Percentiles rank a stretch among this genome's conserved stretches.
Conservation (phyloP, 345 rosid genomes). For the Toxicodendron radicans region DNA sequence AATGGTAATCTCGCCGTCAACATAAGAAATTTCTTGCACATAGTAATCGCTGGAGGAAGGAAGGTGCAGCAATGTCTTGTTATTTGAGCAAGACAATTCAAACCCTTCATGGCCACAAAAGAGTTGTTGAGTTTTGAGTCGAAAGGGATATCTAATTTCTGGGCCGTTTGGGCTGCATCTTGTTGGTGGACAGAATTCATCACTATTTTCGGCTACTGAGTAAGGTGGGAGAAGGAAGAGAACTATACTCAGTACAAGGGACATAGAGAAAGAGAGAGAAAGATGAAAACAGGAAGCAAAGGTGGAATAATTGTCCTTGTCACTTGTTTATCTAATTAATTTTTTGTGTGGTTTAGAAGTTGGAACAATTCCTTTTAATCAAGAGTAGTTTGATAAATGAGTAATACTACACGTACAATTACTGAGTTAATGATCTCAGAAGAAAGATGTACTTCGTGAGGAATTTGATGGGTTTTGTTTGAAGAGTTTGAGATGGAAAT, state of each 20-base stretch:
- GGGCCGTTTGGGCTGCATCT: too few relatives aligned
- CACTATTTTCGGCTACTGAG: not conserved
- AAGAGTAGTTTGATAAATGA: too few relatives aligned
- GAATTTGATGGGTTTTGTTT: too few relatives aligned
- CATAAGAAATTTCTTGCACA: constrained; percentile 7
- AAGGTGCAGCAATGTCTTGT: constrained; percentile 1
- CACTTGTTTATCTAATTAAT: too few relatives aligned
- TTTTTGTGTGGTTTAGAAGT: not conserved
- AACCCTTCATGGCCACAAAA: constrained; percentile 9
- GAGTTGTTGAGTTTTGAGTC: too few relatives aligned
- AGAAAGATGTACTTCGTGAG: too few relatives aligned
- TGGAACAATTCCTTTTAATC: too few relatives aligned
- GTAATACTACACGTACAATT: too few relatives aligned
- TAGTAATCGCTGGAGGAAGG: not conserved
- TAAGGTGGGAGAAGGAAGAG: not conserved
- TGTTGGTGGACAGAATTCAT: too few relatives aligned
- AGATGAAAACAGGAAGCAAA: not conserved
- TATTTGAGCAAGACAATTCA: constrained; percentile 8
- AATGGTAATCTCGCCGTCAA: not conserved
- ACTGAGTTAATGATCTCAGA: not conserved
- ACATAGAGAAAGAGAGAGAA: not conserved
- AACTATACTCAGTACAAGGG: not conserved
- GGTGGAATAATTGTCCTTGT: too few relatives aligned
- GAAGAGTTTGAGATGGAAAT: too few relatives aligned
- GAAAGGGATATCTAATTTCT: too few relatives aligned